Conservation (phyloP, 108 stramenopile genomes). For the Hondaea fermentalgiana region DNA sequence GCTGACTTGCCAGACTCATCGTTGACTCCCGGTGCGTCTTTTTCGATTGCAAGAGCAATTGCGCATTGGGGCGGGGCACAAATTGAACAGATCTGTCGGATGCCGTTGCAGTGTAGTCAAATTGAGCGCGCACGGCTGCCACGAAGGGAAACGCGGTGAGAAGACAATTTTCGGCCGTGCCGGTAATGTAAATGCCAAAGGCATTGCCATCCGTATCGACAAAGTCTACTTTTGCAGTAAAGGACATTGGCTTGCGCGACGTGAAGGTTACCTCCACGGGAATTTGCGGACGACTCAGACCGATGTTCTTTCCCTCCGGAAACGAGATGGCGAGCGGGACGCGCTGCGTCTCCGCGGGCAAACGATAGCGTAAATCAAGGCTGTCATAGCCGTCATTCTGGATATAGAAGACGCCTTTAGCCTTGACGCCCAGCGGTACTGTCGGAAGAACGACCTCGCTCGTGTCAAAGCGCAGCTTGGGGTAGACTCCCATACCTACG, state of each 20-base stretch:
- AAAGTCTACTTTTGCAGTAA: constrained; percentile 43
- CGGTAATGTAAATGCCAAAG: constrained; percentile 34
- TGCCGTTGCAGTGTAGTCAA: not conserved
- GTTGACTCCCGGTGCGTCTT: not conserved
- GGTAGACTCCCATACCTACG: constrained; percentile 42
- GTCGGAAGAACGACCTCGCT: constrained; percentile 38
- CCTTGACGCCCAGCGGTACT: constrained; percentile 42
- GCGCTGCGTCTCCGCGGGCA: constrained; percentile 31
- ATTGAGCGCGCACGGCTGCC: constrained; percentile 11
- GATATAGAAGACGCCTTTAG: constrained; percentile 31
- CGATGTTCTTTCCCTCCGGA: constrained; percentile 41
- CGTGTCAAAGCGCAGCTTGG: constrained; percentile 37
- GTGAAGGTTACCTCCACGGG: constrained; percentile 39
- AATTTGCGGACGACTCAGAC: constrained; percentile 23
- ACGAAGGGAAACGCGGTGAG: constrained; percentile 47
- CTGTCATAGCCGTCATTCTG: constrained; percentile 47
- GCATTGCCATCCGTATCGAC: constrained; percentile 42
- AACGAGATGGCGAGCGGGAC: constrained; percentile 40
- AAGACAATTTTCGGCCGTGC: constrained; percentile 48
- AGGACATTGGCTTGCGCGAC: constrained; percentile 35
- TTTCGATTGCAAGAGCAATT: not conserved
- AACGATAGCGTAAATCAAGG: constrained; percentile 34
- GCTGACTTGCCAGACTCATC: not conserved
- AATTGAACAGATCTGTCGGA: not conserved
- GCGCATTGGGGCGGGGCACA: not conserved